Conservation (phyloP, 1,139 yeast genomes). For the Lipomyces yarrowii region DNA sequence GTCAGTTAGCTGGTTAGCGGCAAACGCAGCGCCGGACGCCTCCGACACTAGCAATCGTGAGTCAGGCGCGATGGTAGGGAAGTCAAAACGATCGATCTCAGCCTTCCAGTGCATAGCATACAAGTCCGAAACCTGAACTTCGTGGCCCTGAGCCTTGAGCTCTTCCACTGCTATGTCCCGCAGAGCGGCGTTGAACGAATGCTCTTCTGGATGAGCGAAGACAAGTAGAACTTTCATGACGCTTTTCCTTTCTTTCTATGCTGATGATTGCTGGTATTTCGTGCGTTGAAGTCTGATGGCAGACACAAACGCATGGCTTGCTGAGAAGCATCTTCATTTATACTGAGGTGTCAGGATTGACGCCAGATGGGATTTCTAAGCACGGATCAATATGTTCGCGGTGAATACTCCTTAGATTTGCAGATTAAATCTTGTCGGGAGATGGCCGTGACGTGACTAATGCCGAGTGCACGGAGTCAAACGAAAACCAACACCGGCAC, state of each 20-base stretch:
- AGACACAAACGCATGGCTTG: background rate
- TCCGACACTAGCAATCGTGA: constrained; percentile 27
- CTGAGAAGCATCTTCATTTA: background rate
- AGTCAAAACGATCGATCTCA: constrained; percentile 34
- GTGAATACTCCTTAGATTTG: background rate
- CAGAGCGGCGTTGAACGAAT: constrained; percentile 35
- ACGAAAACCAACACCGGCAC: too few species aligned
- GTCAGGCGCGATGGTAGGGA: constrained; percentile 22
- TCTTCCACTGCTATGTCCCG: constrained; percentile 28
- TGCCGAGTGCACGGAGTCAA: too few species aligned
- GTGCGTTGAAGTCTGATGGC: background rate
- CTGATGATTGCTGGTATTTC: background rate
- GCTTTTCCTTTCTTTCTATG: background rate
- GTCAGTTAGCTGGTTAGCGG: constrained; percentile 30
- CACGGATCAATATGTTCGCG: background rate
- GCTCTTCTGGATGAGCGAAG: constrained; percentile 37
- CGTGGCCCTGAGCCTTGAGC: constrained; percentile 35
- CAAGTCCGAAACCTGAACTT: constrained; percentile 36
- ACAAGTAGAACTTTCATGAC: constrained; percentile 35
- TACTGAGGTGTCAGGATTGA: background rate
- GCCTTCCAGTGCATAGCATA: constrained; percentile 36
- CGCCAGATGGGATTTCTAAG: background rate
- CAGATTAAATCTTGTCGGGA: background rate
- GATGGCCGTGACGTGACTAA: too few species aligned
- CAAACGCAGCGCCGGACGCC: constrained; percentile 33